Evolutionary conservation across 345 rosid species (phyloP), one percentile per base, ranked within the genome.

Genomic region (Hypericum perforatum): DNA sequence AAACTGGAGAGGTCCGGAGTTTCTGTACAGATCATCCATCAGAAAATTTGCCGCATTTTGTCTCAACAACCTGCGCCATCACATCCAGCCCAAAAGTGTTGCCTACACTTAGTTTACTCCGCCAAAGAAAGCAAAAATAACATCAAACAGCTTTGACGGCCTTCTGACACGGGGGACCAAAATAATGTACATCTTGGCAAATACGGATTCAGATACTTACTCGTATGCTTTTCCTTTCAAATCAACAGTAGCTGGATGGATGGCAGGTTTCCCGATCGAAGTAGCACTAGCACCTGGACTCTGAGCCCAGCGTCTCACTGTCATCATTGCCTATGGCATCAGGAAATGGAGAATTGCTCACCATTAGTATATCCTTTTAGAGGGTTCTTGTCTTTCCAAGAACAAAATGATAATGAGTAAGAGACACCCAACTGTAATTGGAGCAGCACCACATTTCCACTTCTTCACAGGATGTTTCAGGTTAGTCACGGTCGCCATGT

Each of bases 371-470:
- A 1, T 22, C 4, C 4, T 22, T 22, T 22, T 22, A 22, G 32
- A 22, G 32, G 2, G 32, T 22, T 22, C 12, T 9, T 38, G 56
- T 14, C 5, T 13, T 48, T 3, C 11, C 14, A 43, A 36, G 37
- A 37, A 16, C 5, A 56, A n/a, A 32, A 16, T 5, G 14, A 45
- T 36, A 63, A 42, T 38, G 15, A 52, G 10, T 37, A 44, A 54
- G 56, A 45, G 67, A 71, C 76, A 74, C 76, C 67, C 58, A 76
- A 88, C 98, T 62, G 96, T 68, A 44, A 88, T 65, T 51, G 98
- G 98, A 71, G 98, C 94, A 65, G 97, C 97, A 63, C 94, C 91
- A 69, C 97, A 92, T 2, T 80, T 79, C 98, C 98, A 92, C 74
- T 83, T 92, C 74, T 88, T 92, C 52, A 74, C 80, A 53, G 89